These are phyloP conservation scores for Paraphaeosphaeria sporulosa DNA, from an alignment of 2,329 filamentous ascomycete species.

Conservation along the genomic window DNA sequence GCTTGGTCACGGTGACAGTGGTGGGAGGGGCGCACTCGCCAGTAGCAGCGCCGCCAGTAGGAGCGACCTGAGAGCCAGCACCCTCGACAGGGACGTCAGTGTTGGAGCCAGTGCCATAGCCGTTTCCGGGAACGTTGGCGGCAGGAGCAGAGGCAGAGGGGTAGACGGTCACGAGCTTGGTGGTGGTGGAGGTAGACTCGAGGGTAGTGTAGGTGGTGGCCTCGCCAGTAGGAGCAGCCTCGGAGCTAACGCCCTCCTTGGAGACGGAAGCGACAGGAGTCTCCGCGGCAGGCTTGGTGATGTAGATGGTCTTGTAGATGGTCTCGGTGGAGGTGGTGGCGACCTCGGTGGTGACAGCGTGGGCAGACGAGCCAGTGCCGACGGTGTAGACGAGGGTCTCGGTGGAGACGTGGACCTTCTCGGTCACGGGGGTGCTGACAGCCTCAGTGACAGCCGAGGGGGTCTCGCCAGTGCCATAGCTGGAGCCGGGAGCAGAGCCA, in stretches of 20 bases:
- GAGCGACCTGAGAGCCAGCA: neutral
- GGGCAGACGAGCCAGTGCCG: conserved; percentile 46
- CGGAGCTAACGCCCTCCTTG: conserved; percentile 5
- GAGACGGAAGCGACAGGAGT: conserved; percentile 6
- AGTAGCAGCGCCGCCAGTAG: conserved; percentile 18
- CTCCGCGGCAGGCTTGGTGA: conserved; percentile 15
- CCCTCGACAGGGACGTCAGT: neutral
- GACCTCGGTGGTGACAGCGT: conserved; percentile 53
- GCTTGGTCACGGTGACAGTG: conserved; percentile 47
- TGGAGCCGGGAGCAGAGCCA: neutral
- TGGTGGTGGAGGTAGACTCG: conserved; percentile 44
- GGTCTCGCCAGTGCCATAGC: conserved; percentile 6
- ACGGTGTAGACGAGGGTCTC: conserved; percentile 55
- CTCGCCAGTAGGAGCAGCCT: conserved; percentile 9
- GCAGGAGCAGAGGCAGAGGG: conserved; percentile 17
- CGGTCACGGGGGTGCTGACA: conserved; percentile 31
- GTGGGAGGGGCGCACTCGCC: conserved; percentile 42
- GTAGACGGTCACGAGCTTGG: conserved; percentile 46
- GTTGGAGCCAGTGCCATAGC: neutral
- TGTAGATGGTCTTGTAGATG: conserved; percentile 41
- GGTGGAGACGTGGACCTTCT: conserved; percentile 47
- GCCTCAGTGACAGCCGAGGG: neutral
- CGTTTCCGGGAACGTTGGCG: neutral
- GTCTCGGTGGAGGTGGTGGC: conserved; percentile 41
- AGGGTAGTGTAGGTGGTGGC: conserved; percentile 37